A percentile compares a stretch with the other conserved stretches of the same genome.
Conservation (phyloP, 225 moss, liverwort and hornwort genomes). For the Pseudisothecium myosuroides region DNA sequence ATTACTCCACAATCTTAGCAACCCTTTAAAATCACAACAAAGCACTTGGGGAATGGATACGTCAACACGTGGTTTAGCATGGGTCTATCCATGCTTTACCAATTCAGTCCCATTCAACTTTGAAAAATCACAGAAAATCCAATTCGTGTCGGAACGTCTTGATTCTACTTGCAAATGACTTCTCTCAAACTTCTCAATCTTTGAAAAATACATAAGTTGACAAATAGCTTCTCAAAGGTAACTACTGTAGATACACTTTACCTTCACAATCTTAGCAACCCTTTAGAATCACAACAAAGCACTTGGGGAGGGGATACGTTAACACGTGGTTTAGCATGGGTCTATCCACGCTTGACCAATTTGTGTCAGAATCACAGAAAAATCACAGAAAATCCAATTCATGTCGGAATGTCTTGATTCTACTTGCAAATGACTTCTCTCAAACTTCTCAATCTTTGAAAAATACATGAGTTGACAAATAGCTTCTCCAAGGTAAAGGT, state of each 20-base stretch:
- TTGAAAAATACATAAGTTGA: background rate
- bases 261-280: background rate
- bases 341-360: too few species aligned
- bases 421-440: too few species aligned
- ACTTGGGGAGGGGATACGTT: too few species aligned
- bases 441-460: too few species aligned
- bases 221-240: background rate
- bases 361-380: too few species aligned
- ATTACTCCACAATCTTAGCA: background rate
- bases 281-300: too few species aligned
- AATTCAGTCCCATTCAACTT: background rate
- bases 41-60: background rate
- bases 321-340: too few species aligned
- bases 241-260: too few species aligned
- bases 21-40: background rate
- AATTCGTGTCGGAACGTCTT: background rate
- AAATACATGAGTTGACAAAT: too few species aligned
- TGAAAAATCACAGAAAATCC: background rate
- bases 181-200: background rate
- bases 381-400: too few species aligned
- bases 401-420: too few species aligned
- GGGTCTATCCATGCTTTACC: background rate
- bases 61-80: fast-evolving
- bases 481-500: too few species aligned
- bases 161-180: background rate